Evolutionary conservation across 768 basidiomycete genomes (phyloP), one percentile per base, ranked within the genome.

Genomic region (Podaxis sp.): DNA sequence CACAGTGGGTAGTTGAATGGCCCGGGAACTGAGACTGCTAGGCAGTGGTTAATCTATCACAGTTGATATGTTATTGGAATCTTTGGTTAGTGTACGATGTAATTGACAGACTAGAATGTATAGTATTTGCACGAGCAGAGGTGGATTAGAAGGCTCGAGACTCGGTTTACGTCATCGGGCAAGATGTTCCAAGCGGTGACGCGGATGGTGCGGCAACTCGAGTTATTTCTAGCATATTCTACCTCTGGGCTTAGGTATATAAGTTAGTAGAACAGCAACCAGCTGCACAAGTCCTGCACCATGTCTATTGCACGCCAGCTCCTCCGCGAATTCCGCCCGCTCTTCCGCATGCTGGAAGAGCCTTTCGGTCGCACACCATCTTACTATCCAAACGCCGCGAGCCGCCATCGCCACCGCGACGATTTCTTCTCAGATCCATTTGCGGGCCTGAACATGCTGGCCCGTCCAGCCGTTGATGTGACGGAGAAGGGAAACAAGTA

Each of bases 1-100:
- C 90, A 1, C 85, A 89, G 56, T 87, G 81, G 82, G 92, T 94
- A 7, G 91, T 94, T 29, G 91, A 92, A 71, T 92, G 88, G 84
- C 91, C 91, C 17, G 61, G 61, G 15, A 51, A 47, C 24, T 56
- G 43, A 56, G 13, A 11, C 19, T 49, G 33, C 53, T 33, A 25
- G 17, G 11, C 29, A 29, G 9, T 53, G 17, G 38, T 17, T 41
- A 40, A 59, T 59, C 49, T 60, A 62, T 40, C 29, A 36, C 22
- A 41, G 43, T 55, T 40, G 47, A 62, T 56, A 55, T 62, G 37
- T 62, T 47, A 55, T 36, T 54, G 29, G 36, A 46, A 55, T 61
- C 53, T 61, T 53, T 29, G 19, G 54, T 27, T 52, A 24, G 24
- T 55, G 54, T 62, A 49, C 33, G 47, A 56, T 62, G 61, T 62